phyloP scores from a whole-genome alignment of 768 basidiomycete genomes.

The Tricholomella constricta region DNA sequence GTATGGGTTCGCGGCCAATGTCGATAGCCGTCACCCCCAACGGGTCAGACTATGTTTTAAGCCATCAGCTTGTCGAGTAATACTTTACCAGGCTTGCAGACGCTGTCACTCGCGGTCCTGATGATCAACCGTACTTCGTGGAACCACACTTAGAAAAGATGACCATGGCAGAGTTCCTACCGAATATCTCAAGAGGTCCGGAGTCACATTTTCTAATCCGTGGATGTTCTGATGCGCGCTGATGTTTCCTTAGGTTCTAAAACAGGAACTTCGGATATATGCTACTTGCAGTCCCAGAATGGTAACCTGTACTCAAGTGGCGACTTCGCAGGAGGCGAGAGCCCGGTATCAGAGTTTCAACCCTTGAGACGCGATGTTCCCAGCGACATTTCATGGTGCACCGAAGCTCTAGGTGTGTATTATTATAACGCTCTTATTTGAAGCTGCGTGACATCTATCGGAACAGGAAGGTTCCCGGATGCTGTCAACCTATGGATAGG shows the following conservation, averaged over 20 bases:
- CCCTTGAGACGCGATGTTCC: constrained; percentile 68
- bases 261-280: constrained; percentile 35
- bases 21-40: constrained; percentile 84
- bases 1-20: constrained; percentile 55
- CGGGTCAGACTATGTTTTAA: constrained; percentile 51
- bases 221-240: neutral
- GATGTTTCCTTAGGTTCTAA: constrained; percentile 2
- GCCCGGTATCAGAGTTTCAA: constrained; percentile 56
- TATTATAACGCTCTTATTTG: neutral
- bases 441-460: neutral
- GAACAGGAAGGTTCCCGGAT: constrained; percentile 66
- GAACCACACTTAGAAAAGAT: constrained; percentile 74
- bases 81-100: constrained; percentile 64
- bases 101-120: constrained; percentile 57
- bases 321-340: constrained; percentile 38
- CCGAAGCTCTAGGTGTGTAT: constrained; percentile 71
- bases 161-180: constrained; percentile 60
- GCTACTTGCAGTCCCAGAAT: constrained; percentile 90
- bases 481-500: constrained; percentile 96
- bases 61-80: constrained; percentile 9
- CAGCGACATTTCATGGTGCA: constrained; percentile 70
- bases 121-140: constrained; percentile 65
- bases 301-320: constrained; percentile 73
- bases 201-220: neutral
- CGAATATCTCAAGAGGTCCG: constrained; percentile 35